phyloP scores from a whole-genome alignment of 176 grass and related monocot genomes.

The Carex scoparia region DNA sequence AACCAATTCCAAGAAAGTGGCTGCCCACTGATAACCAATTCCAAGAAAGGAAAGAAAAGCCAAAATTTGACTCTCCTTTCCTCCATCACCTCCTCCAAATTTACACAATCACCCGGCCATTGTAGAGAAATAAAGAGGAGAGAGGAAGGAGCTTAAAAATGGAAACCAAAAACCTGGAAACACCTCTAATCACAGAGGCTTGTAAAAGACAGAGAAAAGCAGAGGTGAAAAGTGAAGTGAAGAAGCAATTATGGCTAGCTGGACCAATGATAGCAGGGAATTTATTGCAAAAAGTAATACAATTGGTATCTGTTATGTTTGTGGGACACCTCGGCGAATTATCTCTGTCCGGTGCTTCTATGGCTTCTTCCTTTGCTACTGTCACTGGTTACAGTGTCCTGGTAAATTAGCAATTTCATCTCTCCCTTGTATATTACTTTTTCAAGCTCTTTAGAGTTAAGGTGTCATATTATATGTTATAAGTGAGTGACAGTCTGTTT shows the following conservation, averaged over 20 bases:
- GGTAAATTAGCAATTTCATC: slow-evolving; percentile 22
- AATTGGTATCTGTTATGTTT: slow-evolving; percentile 38
- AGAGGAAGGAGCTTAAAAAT: neutral
- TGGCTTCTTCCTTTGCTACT: slow-evolving; percentile 35
- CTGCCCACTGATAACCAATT: no score
- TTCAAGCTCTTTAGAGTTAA: neutral
- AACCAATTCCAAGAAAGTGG: no score
- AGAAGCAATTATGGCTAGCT: slow-evolving; percentile 36
- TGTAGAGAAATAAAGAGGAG: neutral
- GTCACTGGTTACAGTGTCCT: slow-evolving; percentile 39
- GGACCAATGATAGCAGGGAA: slow-evolving; percentile 33
- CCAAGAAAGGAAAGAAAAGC: no score
- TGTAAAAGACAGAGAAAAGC: neutral
- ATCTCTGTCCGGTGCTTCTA: slow-evolving; percentile 31
- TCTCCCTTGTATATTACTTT: neutral
- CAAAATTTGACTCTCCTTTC: neutral
- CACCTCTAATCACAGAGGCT: slow-evolving; percentile 28
- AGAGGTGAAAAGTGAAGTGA: slow-evolving; percentile 23
- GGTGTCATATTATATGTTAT: neutral
- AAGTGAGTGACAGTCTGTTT: neutral
- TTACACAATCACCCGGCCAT: neutral
- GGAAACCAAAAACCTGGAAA: slow-evolving; percentile 21
- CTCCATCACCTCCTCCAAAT: neutral
- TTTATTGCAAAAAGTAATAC: slow-evolving; percentile 30
- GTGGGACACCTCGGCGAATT: slow-evolving; percentile 40